Percentiles rank a stretch among this genome's conserved stretches.
Evolutionary conservation across 2,329 filamentous ascomycete species (phyloP).

Genomic region (Botrytis aclada): DNA sequence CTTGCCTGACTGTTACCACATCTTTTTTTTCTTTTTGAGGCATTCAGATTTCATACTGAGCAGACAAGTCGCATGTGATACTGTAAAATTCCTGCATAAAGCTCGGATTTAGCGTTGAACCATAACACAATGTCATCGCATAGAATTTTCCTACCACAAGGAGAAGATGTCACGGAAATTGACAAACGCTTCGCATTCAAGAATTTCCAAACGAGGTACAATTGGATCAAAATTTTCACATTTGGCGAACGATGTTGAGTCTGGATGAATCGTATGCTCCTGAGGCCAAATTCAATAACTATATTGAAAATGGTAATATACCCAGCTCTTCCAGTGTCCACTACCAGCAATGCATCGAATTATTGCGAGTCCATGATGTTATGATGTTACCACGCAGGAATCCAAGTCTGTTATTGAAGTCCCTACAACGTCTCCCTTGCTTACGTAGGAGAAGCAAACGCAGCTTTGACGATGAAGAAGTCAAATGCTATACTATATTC

Average conservation of each 20-base stretch:
- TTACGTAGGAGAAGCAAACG: neutral
- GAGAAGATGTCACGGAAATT: neutral
- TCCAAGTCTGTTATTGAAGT: neutral
- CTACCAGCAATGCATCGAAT: no score
- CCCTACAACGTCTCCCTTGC: no score
- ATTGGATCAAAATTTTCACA: neutral
- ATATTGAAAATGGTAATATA: neutral
- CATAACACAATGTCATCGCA: neutral
- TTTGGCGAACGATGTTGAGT: no score
- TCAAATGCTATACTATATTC: neutral
- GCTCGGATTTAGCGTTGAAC: neutral
- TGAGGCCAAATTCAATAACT: no score
- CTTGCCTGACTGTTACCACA: neutral
- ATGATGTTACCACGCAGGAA: neutral
- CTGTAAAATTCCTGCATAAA: neutral
- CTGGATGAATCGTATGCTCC: no score
- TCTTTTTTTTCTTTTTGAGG: no score
- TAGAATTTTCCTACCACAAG: no score
- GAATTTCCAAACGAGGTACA: neutral
- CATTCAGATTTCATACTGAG: neutral
- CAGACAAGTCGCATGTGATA: neutral
- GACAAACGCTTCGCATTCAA: no score
- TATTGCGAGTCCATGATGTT: neutral
- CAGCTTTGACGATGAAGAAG: neutral
- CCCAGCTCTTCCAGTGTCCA: no score